A percentile compares a stretch with the other conserved stretches of the same genome.
Conservation (phyloP, 768 basidiomycete genomes). For the Mycena sanguinolenta region DNA sequence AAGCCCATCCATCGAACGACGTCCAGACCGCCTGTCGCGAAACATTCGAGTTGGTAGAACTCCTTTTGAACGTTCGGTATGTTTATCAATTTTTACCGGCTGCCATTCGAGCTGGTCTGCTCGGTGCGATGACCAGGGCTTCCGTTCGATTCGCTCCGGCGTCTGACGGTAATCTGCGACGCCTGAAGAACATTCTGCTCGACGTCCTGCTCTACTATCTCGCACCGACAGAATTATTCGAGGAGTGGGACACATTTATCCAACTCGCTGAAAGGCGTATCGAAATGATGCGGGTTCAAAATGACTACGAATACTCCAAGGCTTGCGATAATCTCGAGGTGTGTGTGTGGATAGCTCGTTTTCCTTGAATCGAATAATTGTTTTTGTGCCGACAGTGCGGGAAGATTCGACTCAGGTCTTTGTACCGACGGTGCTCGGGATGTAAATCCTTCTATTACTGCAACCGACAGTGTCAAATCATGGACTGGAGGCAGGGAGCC, state of each 20-base stretch:
- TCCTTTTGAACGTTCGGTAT: neutral
- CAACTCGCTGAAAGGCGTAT: neutral
- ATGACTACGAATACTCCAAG: neutral
- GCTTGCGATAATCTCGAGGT: constrained; percentile 12
- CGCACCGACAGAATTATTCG: neutral
- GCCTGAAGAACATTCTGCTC: neutral
- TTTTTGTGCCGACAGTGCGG: constrained; percentile 1
- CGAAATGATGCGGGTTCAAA: neutral
- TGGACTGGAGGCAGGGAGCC: no score
- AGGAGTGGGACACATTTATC: neutral
- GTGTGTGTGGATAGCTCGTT: neutral
- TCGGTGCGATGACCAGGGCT: neutral
- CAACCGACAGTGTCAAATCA: no score
- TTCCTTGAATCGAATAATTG: neutral
- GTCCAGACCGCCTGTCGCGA: neutral
- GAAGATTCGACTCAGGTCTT: neutral
- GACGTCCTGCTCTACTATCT: constrained; percentile 6
- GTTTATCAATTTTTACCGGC: neutral
- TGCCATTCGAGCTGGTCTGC: neutral
- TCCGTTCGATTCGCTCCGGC: neutral
- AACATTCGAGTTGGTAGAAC: neutral
- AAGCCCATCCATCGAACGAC: neutral
- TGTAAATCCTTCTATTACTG: neutral
- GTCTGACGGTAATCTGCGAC: neutral
- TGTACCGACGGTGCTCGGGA: constrained; percentile 5